Conservation (phyloP, 2,329 filamentous ascomycete genomes). For the Arthrocladium fulminans region DNA sequence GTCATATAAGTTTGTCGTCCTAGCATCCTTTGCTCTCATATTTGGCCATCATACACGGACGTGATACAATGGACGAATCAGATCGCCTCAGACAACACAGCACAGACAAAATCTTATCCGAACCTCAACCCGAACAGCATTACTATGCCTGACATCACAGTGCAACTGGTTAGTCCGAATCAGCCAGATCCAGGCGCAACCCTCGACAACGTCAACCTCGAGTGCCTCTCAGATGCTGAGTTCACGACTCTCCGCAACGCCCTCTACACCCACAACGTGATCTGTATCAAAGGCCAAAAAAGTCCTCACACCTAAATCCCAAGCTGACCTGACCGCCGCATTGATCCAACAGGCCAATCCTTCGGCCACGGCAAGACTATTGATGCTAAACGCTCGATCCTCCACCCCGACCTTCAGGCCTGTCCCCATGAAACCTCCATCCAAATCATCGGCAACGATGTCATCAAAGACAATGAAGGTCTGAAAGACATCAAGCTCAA, state of each 20-base stretch:
- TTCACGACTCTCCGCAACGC: slow-evolving; percentile 56
- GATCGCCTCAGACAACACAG: too few species aligned
- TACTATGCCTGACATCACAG: too few species aligned
- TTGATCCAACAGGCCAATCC: slow-evolving; percentile 56
- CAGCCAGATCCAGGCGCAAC: slow-evolving; percentile 50
- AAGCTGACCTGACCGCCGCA: slow-evolving; percentile 66
- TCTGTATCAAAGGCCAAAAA: slow-evolving; percentile 61
- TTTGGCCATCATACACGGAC: too few species aligned
- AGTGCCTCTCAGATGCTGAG: slow-evolving; percentile 55
- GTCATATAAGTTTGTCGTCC: too few species aligned
- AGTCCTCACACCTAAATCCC: slow-evolving; percentile 58
- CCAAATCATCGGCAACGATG: slow-evolving; percentile 71
- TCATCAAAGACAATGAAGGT: slow-evolving; percentile 61
- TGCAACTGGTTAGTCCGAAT: slow-evolving; percentile 12
- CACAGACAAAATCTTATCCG: too few species aligned
- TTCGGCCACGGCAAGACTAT: slow-evolving; percentile 72
- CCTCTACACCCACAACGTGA: slow-evolving; percentile 59
- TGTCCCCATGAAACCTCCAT: slow-evolving; percentile 72
- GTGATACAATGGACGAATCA: too few species aligned
- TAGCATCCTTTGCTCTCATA: too few species aligned
- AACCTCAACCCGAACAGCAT: too few species aligned
- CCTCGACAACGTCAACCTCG: slow-evolving; percentile 50
- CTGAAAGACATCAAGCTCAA: too few species aligned
- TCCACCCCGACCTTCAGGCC: slow-evolving; percentile 73
- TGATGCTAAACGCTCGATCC: slow-evolving; percentile 55